A percentile compares a stretch with the other conserved stretches of the same genome.
Evolutionary conservation across 192 early-diverging fungal genomes (phyloP).

Genomic region (Martensiomyces pterosporus): DNA sequence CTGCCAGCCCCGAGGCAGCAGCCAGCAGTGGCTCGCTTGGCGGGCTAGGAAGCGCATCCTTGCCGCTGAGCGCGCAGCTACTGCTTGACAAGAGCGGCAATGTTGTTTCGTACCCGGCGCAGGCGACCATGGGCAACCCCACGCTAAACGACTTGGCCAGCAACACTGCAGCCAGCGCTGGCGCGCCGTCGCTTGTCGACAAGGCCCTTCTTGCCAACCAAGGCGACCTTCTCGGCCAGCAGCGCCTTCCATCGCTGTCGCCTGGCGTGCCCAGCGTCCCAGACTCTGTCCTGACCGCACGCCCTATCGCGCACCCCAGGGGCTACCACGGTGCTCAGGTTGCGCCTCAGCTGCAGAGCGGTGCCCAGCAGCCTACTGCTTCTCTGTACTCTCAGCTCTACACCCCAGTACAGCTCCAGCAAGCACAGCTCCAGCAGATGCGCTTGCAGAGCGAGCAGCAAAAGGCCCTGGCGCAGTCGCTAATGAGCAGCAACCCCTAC

Average conservation of each 20-base stretch:
- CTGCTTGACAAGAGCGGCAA: conserved; percentile 5
- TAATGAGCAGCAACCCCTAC: conserved; percentile 11
- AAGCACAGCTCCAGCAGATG: conserved; percentile 27
- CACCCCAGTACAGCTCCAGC: conserved; percentile 38
- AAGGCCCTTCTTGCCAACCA: conserved; percentile 1
- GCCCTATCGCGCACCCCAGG: conserved; percentile 37
- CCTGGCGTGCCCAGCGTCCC: conserved; percentile 16
- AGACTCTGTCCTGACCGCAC: conserved; percentile 15
- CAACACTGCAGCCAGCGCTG: background rate
- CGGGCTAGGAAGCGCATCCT: conserved; percentile 1
- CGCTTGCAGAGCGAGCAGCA: conserved; percentile 20
- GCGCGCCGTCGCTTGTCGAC: conserved; percentile 1
- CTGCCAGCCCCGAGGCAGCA: conserved; percentile 26
- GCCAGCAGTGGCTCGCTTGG: background rate
- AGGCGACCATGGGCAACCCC: conserved; percentile 10
- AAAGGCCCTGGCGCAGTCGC: background rate
- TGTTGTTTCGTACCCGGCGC: conserved; percentile 7
- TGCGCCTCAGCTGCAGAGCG: conserved; percentile 7
- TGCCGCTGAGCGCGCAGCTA: conserved; percentile 11
- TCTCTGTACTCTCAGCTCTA: conserved; percentile 39
- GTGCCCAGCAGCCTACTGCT: conserved; percentile 1
- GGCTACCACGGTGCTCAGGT: conserved; percentile 15
- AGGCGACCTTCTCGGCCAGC: conserved; percentile 5
- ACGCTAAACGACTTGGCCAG: conserved; percentile 25
- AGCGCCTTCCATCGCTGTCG: conserved; percentile 30